These are phyloP conservation scores for Multifurca ochricompacta DNA, from an alignment of 768 basidiomycete species.

Conservation along the genomic window DNA sequence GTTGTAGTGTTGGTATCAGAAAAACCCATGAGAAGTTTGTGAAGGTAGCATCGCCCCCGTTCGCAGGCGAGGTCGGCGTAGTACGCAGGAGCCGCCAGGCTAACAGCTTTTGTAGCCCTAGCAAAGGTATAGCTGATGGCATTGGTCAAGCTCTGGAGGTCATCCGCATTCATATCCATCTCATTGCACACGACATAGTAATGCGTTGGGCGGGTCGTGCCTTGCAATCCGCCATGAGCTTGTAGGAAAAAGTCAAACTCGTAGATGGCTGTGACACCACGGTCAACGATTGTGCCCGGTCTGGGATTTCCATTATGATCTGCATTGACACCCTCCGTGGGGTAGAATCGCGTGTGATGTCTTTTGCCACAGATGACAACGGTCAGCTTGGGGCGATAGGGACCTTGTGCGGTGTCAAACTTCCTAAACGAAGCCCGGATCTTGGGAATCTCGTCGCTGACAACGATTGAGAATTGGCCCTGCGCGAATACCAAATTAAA, in stretches of 20 bases:
- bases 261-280: conserved; percentile 46
- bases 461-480: conserved; percentile 44
- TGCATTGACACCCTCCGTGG: conserved; percentile 36
- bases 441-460: conserved; percentile 36
- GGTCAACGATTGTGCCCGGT: conserved; percentile 48
- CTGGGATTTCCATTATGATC: conserved; percentile 43
- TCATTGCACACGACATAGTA: conserved; percentile 52
- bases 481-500: conserved; percentile 18
- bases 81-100: conserved; percentile 37
- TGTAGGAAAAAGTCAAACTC: conserved; percentile 51
- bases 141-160: conserved; percentile 48
- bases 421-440: conserved; percentile 36
- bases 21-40: conserved; percentile 40
- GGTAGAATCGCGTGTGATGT: conserved; percentile 51
- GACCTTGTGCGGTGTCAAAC: conserved; percentile 30
- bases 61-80: conserved; percentile 46
- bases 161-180: conserved; percentile 40
- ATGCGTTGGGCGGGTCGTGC: conserved; percentile 45
- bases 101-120: conserved; percentile 49
- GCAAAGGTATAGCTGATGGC: conserved; percentile 49
- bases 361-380: conserved; percentile 52
- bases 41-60: conserved; percentile 45
- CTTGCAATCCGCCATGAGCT: conserved; percentile 41
- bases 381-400: conserved; percentile 41
- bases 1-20: conserved; percentile 28